Conservation (phyloP, 1,139 yeast species). For the Kodamaea derodonti region DNA sequence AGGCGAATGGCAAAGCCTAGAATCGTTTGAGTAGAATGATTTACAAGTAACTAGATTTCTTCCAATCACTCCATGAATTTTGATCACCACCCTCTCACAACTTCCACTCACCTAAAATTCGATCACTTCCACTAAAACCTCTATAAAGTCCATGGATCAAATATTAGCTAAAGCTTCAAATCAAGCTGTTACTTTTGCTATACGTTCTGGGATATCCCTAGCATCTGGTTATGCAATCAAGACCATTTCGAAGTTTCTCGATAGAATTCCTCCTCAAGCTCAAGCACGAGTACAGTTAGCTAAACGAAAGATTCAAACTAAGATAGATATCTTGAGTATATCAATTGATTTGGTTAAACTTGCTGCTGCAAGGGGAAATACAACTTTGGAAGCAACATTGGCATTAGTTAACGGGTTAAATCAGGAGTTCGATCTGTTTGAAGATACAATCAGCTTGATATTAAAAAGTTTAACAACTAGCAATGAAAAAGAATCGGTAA, state of each 20-base stretch:
- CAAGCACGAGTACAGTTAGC: conserved; percentile 40
- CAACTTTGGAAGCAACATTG: conserved; percentile 56
- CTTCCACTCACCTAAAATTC: no score
- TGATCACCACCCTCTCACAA: no score
- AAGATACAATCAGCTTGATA: conserved; percentile 40
- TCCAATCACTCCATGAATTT: no score
- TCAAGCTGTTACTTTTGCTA: conserved; percentile 78
- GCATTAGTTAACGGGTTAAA: conserved; percentile 55
- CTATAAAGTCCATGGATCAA: no score
- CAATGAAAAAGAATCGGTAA: conserved; percentile 41
- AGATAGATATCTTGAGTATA: conserved; percentile 60
- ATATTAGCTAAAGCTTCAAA: conserved; percentile 56
- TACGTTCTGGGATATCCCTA: conserved; percentile 69
- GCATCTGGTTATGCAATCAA: conserved; percentile 77
- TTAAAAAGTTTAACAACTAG: conserved; percentile 19
- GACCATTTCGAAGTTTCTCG: conserved; percentile 57
- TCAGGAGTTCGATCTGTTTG: conserved; percentile 58
- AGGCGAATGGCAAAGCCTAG: no score
- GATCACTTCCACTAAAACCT: no score
- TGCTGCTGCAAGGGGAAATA: conserved; percentile 70
- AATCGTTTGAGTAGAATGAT: no score
- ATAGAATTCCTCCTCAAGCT: conserved; percentile 58
- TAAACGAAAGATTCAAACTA: conserved; percentile 49
- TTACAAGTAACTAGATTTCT: no score
- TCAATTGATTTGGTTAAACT: conserved; percentile 70